Conservation (phyloP, 129 eudicot genomes). For the Tagetes erecta region DNA sequence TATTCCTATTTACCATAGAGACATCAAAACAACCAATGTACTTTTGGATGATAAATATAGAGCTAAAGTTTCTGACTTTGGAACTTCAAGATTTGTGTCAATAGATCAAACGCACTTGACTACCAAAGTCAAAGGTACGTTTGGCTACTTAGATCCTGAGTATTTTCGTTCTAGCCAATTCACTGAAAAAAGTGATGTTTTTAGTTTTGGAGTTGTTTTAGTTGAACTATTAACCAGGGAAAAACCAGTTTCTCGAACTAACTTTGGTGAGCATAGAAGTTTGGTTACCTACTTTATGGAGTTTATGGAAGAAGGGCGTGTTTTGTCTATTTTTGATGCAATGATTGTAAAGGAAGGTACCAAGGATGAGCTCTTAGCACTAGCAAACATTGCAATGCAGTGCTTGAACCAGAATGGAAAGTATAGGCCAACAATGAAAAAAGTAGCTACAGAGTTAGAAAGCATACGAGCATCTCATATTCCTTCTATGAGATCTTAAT, state of each 20-base stretch:
- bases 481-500: neutral
- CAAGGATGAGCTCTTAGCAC: neutral
- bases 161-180: neutral
- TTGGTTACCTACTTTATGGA: neutral
- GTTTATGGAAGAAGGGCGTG: neutral
- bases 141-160: neutral
- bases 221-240: neutral
- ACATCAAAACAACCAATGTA: neutral
- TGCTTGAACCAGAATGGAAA: neutral
- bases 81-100: neutral
- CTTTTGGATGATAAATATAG: neutral
- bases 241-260: neutral
- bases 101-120: neutral
- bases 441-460: neutral
- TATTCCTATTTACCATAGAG: neutral
- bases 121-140: neutral
- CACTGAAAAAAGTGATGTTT: neutral
- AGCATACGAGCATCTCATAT: neutral
- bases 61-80: neutral
- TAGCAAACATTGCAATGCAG: neutral
- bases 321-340: neutral
- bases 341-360: neutral
- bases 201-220: constrained; percentile 4
- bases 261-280: neutral
- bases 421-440: neutral